Evolutionary conservation across 768 basidiomycete genomes (phyloP).

Genomic region (Suillus cothurnatus): DNA sequence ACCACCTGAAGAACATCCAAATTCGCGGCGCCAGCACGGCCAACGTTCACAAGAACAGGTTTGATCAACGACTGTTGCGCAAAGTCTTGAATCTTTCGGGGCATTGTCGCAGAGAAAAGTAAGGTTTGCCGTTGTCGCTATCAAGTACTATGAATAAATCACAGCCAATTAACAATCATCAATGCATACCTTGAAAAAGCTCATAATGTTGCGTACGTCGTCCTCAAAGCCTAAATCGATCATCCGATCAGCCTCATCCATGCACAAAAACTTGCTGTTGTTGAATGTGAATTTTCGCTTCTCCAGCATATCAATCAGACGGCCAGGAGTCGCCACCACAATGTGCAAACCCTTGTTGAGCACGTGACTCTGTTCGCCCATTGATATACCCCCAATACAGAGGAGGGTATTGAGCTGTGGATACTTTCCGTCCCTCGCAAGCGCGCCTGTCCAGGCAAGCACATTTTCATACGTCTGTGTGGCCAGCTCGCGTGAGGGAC

Average conservation of each 20-base stretch:
- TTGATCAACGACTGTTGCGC: slow-evolving; percentile 95
- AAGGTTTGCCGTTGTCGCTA: slow-evolving; percentile 96
- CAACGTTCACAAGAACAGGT: slow-evolving; percentile 95
- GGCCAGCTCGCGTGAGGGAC: slow-evolving; percentile 96
- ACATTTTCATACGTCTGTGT: slow-evolving; percentile 97
- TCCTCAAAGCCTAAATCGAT: slow-evolving; percentile 99
- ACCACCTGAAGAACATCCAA: slow-evolving; percentile 95
- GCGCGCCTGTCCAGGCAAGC: slow-evolving; percentile 78
- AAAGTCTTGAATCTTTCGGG: slow-evolving; percentile 97
- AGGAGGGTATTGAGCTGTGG: slow-evolving; percentile 86
- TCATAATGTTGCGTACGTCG: slow-evolving; percentile 98
- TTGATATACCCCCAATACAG: slow-evolving; percentile 97
- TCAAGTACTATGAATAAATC: slow-evolving; percentile 13
- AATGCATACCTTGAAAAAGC: slow-evolving; percentile 85
- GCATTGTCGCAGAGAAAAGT: slow-evolving; percentile 99
- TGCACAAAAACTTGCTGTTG: slow-evolving; percentile 93
- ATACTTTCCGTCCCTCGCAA: slow-evolving; percentile 80
- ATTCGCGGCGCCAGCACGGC: slow-evolving; percentile 96
- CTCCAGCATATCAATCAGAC: slow-evolving; percentile 97
- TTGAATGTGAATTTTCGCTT: slow-evolving; percentile 92
- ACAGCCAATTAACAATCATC: not conserved
- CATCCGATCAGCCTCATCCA: slow-evolving; percentile 99
- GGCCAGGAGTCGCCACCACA: slow-evolving; percentile 95
- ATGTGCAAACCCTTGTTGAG: slow-evolving; percentile 92
- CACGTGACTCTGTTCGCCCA: slow-evolving; percentile 95